Conservation (phyloP, 2,329 filamentous ascomycete genomes). For the Aspergillus carbonarius region DNA sequence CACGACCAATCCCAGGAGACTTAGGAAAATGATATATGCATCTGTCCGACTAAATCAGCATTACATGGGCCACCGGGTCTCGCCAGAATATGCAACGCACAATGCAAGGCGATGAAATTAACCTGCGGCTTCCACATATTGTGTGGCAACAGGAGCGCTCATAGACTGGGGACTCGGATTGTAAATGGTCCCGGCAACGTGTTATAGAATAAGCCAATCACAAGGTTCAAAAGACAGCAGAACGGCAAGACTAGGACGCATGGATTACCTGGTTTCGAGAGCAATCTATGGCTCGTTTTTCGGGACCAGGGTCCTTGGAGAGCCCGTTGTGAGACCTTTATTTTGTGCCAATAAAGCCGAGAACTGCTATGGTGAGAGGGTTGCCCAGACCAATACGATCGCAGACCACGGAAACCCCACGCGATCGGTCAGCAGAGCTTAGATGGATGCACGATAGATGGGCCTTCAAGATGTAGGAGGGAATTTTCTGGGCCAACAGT, state of each 20-base stretch:
- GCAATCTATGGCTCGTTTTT: background rate
- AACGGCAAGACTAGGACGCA: background rate
- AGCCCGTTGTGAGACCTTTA: background rate
- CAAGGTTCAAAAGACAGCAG: background rate
- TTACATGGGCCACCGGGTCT: background rate
- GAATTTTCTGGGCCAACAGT: constrained; percentile 2
- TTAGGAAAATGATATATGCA: constrained; percentile 41
- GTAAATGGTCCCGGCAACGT: background rate
- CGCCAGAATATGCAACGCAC: constrained; percentile 14
- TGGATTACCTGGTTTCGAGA: background rate
- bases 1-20: constrained; percentile 38
- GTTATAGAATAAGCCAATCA: background rate
- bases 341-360: background rate
- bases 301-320: background rate
- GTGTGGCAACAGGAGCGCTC: background rate
- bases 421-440: constrained; percentile 1
- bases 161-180: background rate
- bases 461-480: constrained; percentile 7
- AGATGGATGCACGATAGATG: background rate
- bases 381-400: constrained; percentile 13
- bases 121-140: constrained; percentile 26
- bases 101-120: constrained; percentile 33
- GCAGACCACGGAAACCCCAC: constrained; percentile 9
- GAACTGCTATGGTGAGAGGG: constrained; percentile 11
- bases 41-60: constrained; percentile 26